Conservation (phyloP, 176 grass and related monocot species). For the Rhynchospora tenuis region DNA sequence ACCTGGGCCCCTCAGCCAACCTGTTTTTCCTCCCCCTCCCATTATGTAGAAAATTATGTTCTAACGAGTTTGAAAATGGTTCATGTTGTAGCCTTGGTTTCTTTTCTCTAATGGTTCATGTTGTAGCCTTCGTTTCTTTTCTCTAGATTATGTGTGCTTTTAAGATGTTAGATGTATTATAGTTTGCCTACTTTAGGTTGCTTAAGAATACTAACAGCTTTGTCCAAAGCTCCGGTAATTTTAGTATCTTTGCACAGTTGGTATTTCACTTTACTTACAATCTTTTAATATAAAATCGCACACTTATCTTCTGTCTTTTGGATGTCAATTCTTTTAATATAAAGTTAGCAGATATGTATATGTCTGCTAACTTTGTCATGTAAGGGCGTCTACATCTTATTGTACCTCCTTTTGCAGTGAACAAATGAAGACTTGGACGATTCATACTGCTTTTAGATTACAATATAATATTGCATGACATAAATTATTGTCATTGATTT, state of each 20-base stretch:
- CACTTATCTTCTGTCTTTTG: neutral
- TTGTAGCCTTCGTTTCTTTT: neutral
- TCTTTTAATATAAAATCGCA: neutral
- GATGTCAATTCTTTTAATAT: neutral
- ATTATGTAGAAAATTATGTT: neutral
- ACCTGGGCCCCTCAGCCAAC: conserved; percentile 14
- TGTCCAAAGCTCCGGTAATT: neutral
- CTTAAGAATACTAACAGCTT: neutral
- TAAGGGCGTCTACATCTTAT: neutral
- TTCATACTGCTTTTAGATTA: neutral
- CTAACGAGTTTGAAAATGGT: neutral
- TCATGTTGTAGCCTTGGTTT: neutral
- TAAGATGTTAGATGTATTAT: neutral
- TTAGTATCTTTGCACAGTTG: neutral
- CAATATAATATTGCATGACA: neutral
- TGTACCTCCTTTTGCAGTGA: neutral
- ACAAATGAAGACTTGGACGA: neutral
- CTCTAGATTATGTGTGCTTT: neutral
- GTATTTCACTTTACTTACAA: neutral
- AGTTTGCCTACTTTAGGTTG: neutral
- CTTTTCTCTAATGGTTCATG: neutral
- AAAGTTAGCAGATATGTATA: neutral
- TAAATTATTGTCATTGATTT: neutral
- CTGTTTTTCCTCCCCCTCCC: neutral
- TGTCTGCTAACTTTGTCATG: neutral